These are phyloP conservation scores for Penicillium coffeae DNA, from an alignment of 495 filamentous ascomycete genomes.

Conservation along the genomic window DNA sequence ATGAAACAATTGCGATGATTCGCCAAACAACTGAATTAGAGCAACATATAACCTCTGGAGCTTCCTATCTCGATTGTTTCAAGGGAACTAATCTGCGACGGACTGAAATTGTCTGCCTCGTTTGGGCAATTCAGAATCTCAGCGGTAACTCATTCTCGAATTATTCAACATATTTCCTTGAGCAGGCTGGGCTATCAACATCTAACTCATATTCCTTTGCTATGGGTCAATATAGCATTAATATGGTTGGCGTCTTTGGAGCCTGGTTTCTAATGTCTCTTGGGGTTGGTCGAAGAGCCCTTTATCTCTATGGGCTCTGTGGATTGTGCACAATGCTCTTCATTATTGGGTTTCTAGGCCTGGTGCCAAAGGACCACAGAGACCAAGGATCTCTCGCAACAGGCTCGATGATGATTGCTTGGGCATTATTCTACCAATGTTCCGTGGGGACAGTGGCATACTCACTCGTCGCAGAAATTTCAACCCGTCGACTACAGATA, in stretches of 20 bases:
- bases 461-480: slow-evolving; percentile 70
- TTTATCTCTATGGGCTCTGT: slow-evolving; percentile 68
- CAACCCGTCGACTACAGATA: slow-evolving; percentile 68
- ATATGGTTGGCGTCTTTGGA: slow-evolving; percentile 67
- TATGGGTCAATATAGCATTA: slow-evolving; percentile 71
- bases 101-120: slow-evolving; percentile 74
- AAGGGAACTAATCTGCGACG: slow-evolving; percentile 67
- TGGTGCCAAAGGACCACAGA: slow-evolving; percentile 53
- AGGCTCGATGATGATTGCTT: slow-evolving; percentile 67
- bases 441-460: slow-evolving; percentile 78
- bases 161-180: slow-evolving; percentile 76
- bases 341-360: slow-evolving; percentile 68
- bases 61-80: slow-evolving; percentile 71
- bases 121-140: slow-evolving; percentile 81
- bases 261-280: slow-evolving; percentile 72
- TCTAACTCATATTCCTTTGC: slow-evolving; percentile 64
- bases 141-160: slow-evolving; percentile 76
- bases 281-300: slow-evolving; percentile 64
- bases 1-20: slow-evolving; percentile 83
- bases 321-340: slow-evolving; percentile 63
- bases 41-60: slow-evolving; percentile 61
- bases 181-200: slow-evolving; percentile 62
- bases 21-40: slow-evolving; percentile 75
- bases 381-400: slow-evolving; percentile 59
- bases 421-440: slow-evolving; percentile 69